Conservation (phyloP, 495 filamentous ascomycete species). For the Trichoderma reesei region DNA sequence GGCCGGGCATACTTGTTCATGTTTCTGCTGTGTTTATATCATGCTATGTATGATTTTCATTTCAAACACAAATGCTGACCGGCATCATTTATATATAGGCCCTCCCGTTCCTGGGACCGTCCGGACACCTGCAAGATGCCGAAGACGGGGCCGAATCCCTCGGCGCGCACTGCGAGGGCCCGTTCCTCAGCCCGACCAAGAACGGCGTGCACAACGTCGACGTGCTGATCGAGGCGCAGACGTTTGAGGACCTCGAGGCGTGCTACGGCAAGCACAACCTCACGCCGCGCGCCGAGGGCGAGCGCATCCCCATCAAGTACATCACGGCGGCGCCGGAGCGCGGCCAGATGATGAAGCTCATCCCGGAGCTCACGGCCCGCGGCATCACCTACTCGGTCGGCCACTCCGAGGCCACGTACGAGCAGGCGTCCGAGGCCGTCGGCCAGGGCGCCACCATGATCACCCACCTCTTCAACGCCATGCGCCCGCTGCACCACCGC, state of each 20-base stretch:
- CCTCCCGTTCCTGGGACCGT: slow-evolving; percentile 63
- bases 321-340: slow-evolving; percentile 77
- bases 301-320: slow-evolving; percentile 48
- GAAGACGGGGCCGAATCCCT: slow-evolving; percentile 67
- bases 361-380: slow-evolving; percentile 47
- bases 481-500: slow-evolving; percentile 75
- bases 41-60: background rate
- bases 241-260: slow-evolving; percentile 47
- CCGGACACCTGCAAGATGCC: slow-evolving; percentile 39
- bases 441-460: slow-evolving; percentile 69
- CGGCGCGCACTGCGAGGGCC: slow-evolving; percentile 77
- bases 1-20: background rate
- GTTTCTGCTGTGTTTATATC: background rate
- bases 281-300: slow-evolving; percentile 18
- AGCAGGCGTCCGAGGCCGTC: slow-evolving; percentile 57
- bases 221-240: slow-evolving; percentile 47
- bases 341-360: slow-evolving; percentile 49
- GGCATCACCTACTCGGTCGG: slow-evolving; percentile 66
- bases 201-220: slow-evolving; percentile 64
- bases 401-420: slow-evolving; percentile 74
- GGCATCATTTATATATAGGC: no score
- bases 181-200: slow-evolving; percentile 62
- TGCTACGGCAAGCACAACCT: slow-evolving; percentile 64
- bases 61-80: no score
- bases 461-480: slow-evolving; percentile 86